A percentile compares a stretch with the other conserved stretches of the same genome.
Conservation (phyloP, 1,139 yeast genomes). For the Kurtzmaniella quercitrusa region DNA sequence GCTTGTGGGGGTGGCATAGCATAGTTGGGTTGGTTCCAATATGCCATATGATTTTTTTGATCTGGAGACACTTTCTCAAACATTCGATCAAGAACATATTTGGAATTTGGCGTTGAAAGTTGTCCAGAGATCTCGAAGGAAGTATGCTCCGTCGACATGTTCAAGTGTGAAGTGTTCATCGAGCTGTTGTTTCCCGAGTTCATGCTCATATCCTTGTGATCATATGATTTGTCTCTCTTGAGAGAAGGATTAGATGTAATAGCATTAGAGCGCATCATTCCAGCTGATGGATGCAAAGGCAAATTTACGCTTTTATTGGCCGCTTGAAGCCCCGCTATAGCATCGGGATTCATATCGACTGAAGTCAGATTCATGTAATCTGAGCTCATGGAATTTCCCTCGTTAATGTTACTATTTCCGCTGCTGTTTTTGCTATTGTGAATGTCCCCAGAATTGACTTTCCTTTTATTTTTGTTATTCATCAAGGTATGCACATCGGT, state of each 20-base stretch:
- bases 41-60: conserved; percentile 9
- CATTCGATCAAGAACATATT: conserved; percentile 36
- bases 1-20: conserved; percentile 27
- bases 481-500: conserved; percentile 47
- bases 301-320: neutral
- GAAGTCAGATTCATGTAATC: neutral
- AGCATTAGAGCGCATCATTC: neutral
- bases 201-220: conserved; percentile 20
- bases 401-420: conserved; percentile 9
- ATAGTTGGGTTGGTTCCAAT: conserved; percentile 14
- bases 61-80: conserved; percentile 40
- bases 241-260: conserved; percentile 13
- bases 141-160: conserved; percentile 24
- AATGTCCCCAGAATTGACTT: conserved; percentile 8
- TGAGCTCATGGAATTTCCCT: neutral
- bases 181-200: conserved; percentile 25
- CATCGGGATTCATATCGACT: neutral
- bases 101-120: conserved; percentile 42
- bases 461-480: conserved; percentile 32
- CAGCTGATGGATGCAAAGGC: neutral
- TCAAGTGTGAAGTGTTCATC: conserved; percentile 23
- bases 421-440: conserved; percentile 1
- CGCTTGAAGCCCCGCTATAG: neutral
- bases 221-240: conserved; percentile 1
- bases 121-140: conserved; percentile 38